Conservation (phyloP, 257 asterid species). For the Solanum dulcamara region DNA sequence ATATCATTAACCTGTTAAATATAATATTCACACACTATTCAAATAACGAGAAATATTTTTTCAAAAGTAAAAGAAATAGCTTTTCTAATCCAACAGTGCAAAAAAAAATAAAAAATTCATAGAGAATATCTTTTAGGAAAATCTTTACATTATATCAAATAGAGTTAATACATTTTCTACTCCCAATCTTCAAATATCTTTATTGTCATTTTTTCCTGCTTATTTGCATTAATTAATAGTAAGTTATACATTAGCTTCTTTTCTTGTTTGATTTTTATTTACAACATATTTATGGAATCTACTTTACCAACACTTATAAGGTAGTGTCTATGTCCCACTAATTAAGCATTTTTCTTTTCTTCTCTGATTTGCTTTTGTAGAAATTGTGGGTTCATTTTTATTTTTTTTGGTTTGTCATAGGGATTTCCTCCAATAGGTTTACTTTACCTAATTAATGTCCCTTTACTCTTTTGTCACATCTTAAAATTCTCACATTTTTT, state of each 20-base stretch:
- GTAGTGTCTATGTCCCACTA: conserved; percentile 9
- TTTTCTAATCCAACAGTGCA: neutral
- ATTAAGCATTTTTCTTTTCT: neutral
- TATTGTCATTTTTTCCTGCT: neutral
- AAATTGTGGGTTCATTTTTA: conserved; percentile 15
- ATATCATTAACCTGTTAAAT: neutral
- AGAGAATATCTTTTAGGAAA: neutral
- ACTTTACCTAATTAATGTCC: conserved; percentile 46
- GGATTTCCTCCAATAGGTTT: conserved; percentile 32
- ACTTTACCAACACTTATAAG: conserved; percentile 5
- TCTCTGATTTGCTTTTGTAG: neutral
- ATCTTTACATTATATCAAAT: neutral
- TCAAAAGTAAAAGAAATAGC: neutral
- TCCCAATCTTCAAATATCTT: neutral
- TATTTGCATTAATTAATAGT: neutral
- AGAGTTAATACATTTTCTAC: neutral
- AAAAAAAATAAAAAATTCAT: neutral
- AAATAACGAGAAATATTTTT: neutral
- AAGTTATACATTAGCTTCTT: neutral
- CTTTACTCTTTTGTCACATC: neutral
- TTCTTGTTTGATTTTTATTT: neutral
- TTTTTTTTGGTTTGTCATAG: conserved; percentile 4
- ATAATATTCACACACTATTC: neutral
- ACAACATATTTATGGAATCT: neutral
- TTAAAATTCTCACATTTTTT: neutral